Conservation (phyloP, 2,329 filamentous ascomycete species). For the Ophiocordyceps robertsii region DNA sequence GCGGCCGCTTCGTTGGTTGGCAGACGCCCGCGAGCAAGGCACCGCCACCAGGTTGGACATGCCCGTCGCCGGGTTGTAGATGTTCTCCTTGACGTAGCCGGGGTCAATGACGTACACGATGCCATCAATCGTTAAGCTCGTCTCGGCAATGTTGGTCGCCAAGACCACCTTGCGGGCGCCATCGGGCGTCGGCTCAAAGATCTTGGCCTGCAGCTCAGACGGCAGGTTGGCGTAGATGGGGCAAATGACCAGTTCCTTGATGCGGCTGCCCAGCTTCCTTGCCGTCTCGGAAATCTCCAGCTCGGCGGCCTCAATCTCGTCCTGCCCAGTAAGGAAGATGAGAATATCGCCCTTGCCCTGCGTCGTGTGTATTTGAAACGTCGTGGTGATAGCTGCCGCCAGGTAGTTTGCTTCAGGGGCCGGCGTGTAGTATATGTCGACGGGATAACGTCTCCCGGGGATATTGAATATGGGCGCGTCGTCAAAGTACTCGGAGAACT, state of each 20-base stretch:
- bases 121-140: constrained; percentile 86
- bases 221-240: constrained; percentile 93
- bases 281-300: constrained; percentile 75
- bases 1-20: constrained; percentile 84
- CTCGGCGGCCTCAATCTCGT: constrained; percentile 86
- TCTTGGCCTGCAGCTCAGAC: constrained; percentile 79
- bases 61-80: constrained; percentile 80
- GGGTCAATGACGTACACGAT: constrained; percentile 95
- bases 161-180: constrained; percentile 82
- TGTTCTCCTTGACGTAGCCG: constrained; percentile 89
- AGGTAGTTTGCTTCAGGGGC: constrained; percentile 92
- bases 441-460: constrained; percentile 75
- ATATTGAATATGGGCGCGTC: constrained; percentile 91
- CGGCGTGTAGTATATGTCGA: constrained; percentile 82
- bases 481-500: constrained; percentile 86
- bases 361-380: constrained; percentile 88
- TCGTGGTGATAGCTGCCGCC: constrained; percentile 77
- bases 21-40: constrained; percentile 80
- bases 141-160: constrained; percentile 95
- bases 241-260: constrained; percentile 77
- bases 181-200: constrained; percentile 84
- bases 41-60: constrained; percentile 89
- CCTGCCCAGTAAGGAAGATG: constrained; percentile 89
- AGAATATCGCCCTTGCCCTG: constrained; percentile 80
- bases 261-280: constrained; percentile 70